These are phyloP conservation scores for Zangia roseola DNA, from an alignment of 768 basidiomycete species.

Conservation along the genomic window DNA sequence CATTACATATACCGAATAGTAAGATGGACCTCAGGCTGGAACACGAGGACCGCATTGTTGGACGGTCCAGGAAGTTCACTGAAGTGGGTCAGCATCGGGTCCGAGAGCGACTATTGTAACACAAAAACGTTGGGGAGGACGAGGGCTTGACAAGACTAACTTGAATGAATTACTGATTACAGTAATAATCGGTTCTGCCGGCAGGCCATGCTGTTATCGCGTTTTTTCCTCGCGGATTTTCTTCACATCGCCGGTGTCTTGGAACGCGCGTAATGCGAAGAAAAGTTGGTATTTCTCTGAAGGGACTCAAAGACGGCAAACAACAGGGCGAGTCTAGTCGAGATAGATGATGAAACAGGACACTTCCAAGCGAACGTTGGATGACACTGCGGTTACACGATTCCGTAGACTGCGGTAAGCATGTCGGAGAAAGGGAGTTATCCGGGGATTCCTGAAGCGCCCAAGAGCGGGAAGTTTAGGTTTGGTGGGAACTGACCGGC, in stretches of 20 bases:
- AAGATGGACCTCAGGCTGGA: too few species aligned
- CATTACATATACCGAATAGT: too few species aligned
- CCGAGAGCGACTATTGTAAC: not conserved
- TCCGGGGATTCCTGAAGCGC: slow-evolving; percentile 14
- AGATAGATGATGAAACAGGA: too few species aligned
- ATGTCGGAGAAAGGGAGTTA: slow-evolving; percentile 12
- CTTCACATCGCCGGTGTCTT: slow-evolving; percentile 2
- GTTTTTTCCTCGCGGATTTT: slow-evolving; percentile 4
- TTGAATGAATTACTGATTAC: slow-evolving; percentile 11
- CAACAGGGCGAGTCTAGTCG: too few species aligned
- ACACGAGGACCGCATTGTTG: too few species aligned
- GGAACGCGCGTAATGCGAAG: slow-evolving; percentile 9
- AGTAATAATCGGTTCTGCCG: slow-evolving; percentile 17
- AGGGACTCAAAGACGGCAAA: too few species aligned
- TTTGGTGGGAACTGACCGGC: slow-evolving; percentile 30
- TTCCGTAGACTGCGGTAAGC: slow-evolving; percentile 4
- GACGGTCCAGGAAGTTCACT: too few species aligned
- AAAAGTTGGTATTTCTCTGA: not conserved
- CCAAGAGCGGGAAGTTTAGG: slow-evolving; percentile 13
- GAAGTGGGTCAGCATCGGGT: too few species aligned
- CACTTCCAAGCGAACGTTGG: not conserved
- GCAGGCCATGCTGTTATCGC: slow-evolving; percentile 16
- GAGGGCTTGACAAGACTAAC: too few species aligned
- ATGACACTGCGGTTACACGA: not conserved
- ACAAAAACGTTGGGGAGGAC: slow-evolving; percentile 14